A percentile compares a stretch with the other conserved stretches of the same genome.
phyloP scores from a whole-genome alignment of 2,329 filamentous ascomycete genomes.

The Phyllachora maydis region DNA sequence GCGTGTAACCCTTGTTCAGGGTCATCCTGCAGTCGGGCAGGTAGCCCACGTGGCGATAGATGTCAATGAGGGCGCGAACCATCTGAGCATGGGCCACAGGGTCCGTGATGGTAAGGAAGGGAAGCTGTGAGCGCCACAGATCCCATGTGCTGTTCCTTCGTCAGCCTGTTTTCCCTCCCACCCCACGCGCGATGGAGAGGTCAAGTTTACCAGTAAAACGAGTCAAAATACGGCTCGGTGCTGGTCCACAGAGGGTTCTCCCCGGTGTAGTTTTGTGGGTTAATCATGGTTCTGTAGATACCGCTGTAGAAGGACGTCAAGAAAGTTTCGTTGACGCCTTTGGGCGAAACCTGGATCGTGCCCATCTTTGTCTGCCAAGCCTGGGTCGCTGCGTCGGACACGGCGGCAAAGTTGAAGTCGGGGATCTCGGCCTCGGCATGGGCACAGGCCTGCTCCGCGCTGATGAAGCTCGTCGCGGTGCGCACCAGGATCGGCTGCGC shows the following conservation, averaged over 20 bases:
- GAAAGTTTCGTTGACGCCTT: slow-evolving; percentile 27
- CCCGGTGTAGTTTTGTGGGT: slow-evolving; percentile 53
- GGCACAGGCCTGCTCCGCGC: slow-evolving; percentile 39
- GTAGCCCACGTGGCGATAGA: slow-evolving; percentile 48
- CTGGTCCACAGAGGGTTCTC: slow-evolving; percentile 50
- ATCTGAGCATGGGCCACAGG: slow-evolving; percentile 42
- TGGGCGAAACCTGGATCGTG: slow-evolving; percentile 31
- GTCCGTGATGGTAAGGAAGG: slow-evolving; percentile 47
- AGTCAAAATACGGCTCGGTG: slow-evolving; percentile 52
- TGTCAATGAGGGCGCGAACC: slow-evolving; percentile 51
- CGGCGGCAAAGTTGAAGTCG: slow-evolving; percentile 36
- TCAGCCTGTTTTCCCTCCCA: slow-evolving; percentile 2
- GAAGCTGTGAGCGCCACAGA: slow-evolving; percentile 46
- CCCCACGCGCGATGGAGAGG: not conserved
- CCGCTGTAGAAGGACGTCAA: slow-evolving; percentile 50
- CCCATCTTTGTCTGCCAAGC: slow-evolving; percentile 42
- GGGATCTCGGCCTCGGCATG: slow-evolving; percentile 54
- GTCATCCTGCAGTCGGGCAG: slow-evolving; percentile 60
- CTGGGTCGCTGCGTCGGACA: slow-evolving; percentile 26
- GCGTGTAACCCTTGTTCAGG: slow-evolving; percentile 53
- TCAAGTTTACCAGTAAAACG: slow-evolving; percentile 41
- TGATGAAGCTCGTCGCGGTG: slow-evolving; percentile 52
- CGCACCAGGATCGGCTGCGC: slow-evolving; percentile 36
- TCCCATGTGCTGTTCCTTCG: slow-evolving; percentile 38
- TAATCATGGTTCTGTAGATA: slow-evolving; percentile 52